Conservation (phyloP, 1,139 yeast species). For the Neolecta irregularis region DNA sequence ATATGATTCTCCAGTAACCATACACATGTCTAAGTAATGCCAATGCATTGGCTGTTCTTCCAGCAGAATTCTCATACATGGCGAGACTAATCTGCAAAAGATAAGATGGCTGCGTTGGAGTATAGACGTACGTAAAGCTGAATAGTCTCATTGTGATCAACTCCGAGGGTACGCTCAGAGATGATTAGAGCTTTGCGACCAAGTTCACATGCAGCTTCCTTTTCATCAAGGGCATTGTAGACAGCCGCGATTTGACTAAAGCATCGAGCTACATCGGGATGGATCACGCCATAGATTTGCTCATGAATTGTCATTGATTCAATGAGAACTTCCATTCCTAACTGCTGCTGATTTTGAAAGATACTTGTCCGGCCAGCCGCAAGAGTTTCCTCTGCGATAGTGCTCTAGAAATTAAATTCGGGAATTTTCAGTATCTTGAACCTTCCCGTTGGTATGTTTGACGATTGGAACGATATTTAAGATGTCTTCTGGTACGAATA, state of each 20-base stretch:
- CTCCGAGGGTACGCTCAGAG: constrained; percentile 65
- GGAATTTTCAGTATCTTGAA: too few species aligned
- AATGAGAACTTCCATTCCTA: constrained; percentile 33
- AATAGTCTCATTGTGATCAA: constrained; percentile 64
- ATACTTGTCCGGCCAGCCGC: constrained; percentile 32
- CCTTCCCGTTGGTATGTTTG: too few species aligned
- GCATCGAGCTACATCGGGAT: constrained; percentile 61
- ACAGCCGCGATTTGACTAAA: constrained; percentile 51
- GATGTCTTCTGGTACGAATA: constrained; percentile 49
- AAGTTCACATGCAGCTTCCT: constrained; percentile 46
- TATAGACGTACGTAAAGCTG: constrained; percentile 56
- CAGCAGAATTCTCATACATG: constrained; percentile 47
- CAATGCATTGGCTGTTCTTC: constrained; percentile 46
- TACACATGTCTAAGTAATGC: constrained; percentile 48
- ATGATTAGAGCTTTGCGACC: constrained; percentile 59
- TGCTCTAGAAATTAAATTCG: constrained; percentile 51
- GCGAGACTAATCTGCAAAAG: too few species aligned
- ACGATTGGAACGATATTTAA: constrained; percentile 55
- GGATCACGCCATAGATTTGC: constrained; percentile 70
- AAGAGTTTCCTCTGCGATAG: constrained; percentile 62
- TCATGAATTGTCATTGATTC: constrained; percentile 65
- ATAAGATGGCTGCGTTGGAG: too few species aligned
- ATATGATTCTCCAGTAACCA: constrained; percentile 38
- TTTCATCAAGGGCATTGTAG: constrained; percentile 46
- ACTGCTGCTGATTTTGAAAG: constrained; percentile 22